Base-by-base conservation (phyloP, 2,329 filamentous ascomycete genomes). In the Arthrobotrys pseudoclavata region DNA sequence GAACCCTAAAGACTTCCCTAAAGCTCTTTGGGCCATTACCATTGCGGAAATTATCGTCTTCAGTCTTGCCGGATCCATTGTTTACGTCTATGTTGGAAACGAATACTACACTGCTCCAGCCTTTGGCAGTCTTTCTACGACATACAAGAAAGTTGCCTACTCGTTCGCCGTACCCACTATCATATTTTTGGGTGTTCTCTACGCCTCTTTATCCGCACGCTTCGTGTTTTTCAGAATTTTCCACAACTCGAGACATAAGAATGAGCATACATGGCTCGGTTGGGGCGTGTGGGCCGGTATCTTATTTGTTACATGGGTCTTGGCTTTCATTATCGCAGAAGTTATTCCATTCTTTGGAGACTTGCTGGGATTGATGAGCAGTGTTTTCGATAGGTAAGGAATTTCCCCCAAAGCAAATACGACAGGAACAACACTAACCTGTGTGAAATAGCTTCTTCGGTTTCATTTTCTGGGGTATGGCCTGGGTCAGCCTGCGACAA, bases 121-220 rank as follows among this genome's bases (percentile, higher is more conserved):
- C 0, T 97, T 97, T 80, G 94, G 93, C 10, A 94, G 92, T 0
- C 86, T 97, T 22, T 87, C 91, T 85, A 94, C 96, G 85, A 72
- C 69, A 5, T 72, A 72, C 50, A 72, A 72, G 22, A 97, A 97
- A 85, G 87, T 96, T 1, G 89, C 92, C 0, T 97, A 97, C 84
- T 94, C 91, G 12, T 97, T 97, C 86, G 97, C 97, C 94, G 91
- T 97, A 34, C 94, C 94, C 0, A 97, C 94, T 0, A 87, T 97
- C 80, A 93, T 97, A 82, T 97, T 97, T 86, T 85, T 97, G 3
- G 94, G 94, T 6, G 93, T 96, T 0, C 84, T 97, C 18, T 97
- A 97, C 83, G 94, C 94, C 13, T 96, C 92, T 0, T 93, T 97
- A 0, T 94, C 93, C 3, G 91, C 92, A 0, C 91, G 94, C 31